A percentile compares a stretch with the other conserved stretches of the same genome.
Conservation (phyloP, 495 filamentous ascomycete species). For the Aspergillus ellipticus region DNA sequence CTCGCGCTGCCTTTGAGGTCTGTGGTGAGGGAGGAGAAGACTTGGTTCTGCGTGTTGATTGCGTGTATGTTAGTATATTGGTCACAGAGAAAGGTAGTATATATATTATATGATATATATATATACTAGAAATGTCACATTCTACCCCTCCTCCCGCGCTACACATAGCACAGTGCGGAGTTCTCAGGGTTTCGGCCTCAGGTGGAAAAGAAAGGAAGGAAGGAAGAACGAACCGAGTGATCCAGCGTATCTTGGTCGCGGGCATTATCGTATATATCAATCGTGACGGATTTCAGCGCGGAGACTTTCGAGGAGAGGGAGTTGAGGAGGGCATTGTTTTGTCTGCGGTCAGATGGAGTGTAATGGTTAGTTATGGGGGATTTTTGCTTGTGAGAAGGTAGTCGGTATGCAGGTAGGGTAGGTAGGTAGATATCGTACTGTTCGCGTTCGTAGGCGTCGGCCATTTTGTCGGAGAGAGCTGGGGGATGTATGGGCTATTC, state of each 20-base stretch:
- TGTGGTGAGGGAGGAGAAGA: constrained; percentile 55
- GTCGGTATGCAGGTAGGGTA: neutral
- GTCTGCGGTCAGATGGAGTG: no score
- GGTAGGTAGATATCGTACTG: constrained; percentile 39
- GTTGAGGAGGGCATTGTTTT: constrained; percentile 93
- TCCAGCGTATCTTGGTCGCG: constrained; percentile 83
- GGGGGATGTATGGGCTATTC: neutral
- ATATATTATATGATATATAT: no score
- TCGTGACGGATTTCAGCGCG: constrained; percentile 90
- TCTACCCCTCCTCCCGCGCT: no score
- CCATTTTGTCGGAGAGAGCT: constrained; percentile 56
- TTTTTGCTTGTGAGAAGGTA: neutral
- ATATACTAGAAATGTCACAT: no score
- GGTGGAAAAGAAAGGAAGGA: neutral
- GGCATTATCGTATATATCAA: constrained; percentile 96
- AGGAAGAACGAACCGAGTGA: constrained; percentile 58
- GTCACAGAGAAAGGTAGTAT: no score
- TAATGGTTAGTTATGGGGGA: neutral
- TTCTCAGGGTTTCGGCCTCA: no score
- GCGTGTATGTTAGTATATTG: no score
- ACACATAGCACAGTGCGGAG: no score
- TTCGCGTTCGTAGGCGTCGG: constrained; percentile 94
- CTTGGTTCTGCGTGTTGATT: constrained; percentile 45
- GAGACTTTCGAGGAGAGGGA: constrained; percentile 88
- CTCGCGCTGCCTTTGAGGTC: constrained; percentile 78